These are phyloP conservation scores for Xerocomellus chrysenteron DNA, from an alignment of 768 basidiomycete species.

Conservation along the genomic window DNA sequence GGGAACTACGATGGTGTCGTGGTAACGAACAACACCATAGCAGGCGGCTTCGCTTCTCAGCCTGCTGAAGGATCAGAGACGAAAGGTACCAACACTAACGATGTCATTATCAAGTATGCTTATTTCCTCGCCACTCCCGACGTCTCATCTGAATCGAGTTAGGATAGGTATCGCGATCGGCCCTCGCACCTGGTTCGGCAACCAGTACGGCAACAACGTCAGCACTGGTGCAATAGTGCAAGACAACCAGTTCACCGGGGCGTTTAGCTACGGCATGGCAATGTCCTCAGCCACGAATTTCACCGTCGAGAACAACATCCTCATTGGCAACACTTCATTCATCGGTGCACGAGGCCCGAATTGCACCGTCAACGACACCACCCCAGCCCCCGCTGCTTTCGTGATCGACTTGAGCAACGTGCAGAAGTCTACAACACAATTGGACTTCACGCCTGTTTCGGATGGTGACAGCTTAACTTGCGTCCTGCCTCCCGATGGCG, in stretches of 20 bases:
- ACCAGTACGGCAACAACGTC: slow-evolving; percentile 53
- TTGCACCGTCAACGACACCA: slow-evolving; percentile 49
- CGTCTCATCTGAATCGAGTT: slow-evolving; percentile 7
- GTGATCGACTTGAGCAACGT: slow-evolving; percentile 50
- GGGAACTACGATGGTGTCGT: slow-evolving; percentile 66
- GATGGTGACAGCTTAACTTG: slow-evolving; percentile 64
- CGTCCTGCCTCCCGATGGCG: slow-evolving; percentile 63
- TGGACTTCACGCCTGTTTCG: slow-evolving; percentile 48
- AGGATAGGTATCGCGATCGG: slow-evolving; percentile 84
- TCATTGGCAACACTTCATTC: slow-evolving; percentile 72
- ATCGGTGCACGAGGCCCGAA: slow-evolving; percentile 68
- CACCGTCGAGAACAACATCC: slow-evolving; percentile 58
- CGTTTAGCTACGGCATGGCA: slow-evolving; percentile 74
- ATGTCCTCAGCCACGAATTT: slow-evolving; percentile 64
- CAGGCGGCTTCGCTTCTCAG: slow-evolving; percentile 66
- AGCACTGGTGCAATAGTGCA: slow-evolving; percentile 52
- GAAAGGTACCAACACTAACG: slow-evolving; percentile 55
- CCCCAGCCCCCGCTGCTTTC: slow-evolving; percentile 59
- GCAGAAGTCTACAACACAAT: slow-evolving; percentile 44
- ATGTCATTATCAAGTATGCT: slow-evolving; percentile 70
- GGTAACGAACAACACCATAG: slow-evolving; percentile 64
- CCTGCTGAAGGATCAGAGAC: slow-evolving; percentile 37
- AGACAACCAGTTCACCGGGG: slow-evolving; percentile 60
- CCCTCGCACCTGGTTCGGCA: slow-evolving; percentile 73
- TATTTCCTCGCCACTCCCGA: not conserved